Evolutionary conservation across 441 rosid genomes (phyloP).

Genomic region (Gossypium trilobum): DNA sequence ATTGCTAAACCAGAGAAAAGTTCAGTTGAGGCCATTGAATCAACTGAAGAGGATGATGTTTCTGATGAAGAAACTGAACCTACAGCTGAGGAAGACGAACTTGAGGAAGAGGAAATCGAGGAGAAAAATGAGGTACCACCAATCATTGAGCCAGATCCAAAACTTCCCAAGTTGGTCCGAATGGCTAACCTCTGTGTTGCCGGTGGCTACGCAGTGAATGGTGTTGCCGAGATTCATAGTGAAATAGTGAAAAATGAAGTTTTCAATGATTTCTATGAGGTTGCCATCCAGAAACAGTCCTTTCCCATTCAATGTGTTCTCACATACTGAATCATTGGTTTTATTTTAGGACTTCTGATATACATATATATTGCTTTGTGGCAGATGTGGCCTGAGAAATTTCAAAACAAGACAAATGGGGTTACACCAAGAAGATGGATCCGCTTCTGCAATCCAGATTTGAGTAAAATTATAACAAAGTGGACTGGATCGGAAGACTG

Average conservation of each 20-base stretch:
- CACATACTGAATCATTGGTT: too few relatives aligned
- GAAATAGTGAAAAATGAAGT: slow-evolving; percentile 84
- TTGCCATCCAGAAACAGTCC: slow-evolving; percentile 8
- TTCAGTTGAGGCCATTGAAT: slow-evolving; percentile 18
- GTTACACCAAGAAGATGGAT: slow-evolving; percentile 96
- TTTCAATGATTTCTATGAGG: slow-evolving; percentile 69
- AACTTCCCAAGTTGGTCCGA: slow-evolving; percentile 60
- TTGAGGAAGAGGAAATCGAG: slow-evolving; percentile 14
- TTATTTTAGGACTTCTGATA: not conserved
- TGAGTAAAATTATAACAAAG: slow-evolving; percentile 64
- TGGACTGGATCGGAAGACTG: slow-evolving; percentile 84
- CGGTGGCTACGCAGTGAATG: slow-evolving; percentile 89
- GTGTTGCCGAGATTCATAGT: slow-evolving; percentile 93
- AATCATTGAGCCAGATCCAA: slow-evolving; percentile 22
- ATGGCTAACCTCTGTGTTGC: slow-evolving; percentile 91
- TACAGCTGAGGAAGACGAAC: slow-evolving; percentile 19
- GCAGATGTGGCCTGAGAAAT: slow-evolving; percentile 84
- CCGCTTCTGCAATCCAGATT: slow-evolving; percentile 64
- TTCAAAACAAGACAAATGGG: slow-evolving; percentile 91
- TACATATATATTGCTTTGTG: slow-evolving; percentile 6
- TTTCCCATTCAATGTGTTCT: not conserved
- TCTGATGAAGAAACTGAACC: slow-evolving; percentile 26
- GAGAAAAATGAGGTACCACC: slow-evolving; percentile 8
- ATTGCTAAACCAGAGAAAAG: slow-evolving; percentile 38
- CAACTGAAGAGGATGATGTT: slow-evolving; percentile 24